A percentile compares a stretch with the other conserved stretches of the same genome.
These are phyloP conservation scores for Cicer judaicum DNA, from an alignment of 306 rosid species.

Conservation along the genomic window DNA sequence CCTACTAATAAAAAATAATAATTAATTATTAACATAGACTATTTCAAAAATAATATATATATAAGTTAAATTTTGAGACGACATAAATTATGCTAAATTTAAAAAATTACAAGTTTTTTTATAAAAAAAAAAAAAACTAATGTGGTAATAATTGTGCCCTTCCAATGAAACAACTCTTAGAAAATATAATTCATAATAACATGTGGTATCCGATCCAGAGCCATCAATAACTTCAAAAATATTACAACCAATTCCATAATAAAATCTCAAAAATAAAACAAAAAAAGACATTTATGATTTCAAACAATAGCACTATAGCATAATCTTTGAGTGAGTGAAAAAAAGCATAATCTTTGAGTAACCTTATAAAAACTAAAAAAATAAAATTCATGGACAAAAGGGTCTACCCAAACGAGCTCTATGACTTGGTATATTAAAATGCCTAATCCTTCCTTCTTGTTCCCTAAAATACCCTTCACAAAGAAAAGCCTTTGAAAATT, in stretches of 20 bases:
- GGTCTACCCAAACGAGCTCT: conserved; percentile 63
- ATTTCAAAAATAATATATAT: too few relatives aligned
- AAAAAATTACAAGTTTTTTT: too few relatives aligned
- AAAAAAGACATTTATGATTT: background rate
- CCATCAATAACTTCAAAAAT: background rate
- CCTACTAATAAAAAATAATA: too few relatives aligned
- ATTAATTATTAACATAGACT: too few relatives aligned
- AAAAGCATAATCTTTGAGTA: too few relatives aligned
- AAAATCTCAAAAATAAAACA: background rate
- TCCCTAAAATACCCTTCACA: conserved; percentile 79
- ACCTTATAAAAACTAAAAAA: background rate
- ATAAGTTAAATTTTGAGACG: too few relatives aligned
- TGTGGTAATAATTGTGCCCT: too few relatives aligned
- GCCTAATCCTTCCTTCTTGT: conserved; percentile 84
- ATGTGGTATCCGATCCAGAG: background rate
- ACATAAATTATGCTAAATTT: too few relatives aligned
- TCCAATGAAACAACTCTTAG: too few relatives aligned
- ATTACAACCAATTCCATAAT: background rate
- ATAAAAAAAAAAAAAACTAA: too few relatives aligned
- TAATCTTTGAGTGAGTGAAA: too few relatives aligned
- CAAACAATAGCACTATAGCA: too few relatives aligned
- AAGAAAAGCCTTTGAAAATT: conserved; percentile 70
- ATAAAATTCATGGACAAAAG: conserved; percentile 63
- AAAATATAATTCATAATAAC: background rate
- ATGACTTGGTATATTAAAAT: conserved; percentile 81